Percentiles rank a stretch among this genome's conserved stretches.
Conservation (phyloP, 768 basidiomycete species). For the Galerina sulciceps region DNA sequence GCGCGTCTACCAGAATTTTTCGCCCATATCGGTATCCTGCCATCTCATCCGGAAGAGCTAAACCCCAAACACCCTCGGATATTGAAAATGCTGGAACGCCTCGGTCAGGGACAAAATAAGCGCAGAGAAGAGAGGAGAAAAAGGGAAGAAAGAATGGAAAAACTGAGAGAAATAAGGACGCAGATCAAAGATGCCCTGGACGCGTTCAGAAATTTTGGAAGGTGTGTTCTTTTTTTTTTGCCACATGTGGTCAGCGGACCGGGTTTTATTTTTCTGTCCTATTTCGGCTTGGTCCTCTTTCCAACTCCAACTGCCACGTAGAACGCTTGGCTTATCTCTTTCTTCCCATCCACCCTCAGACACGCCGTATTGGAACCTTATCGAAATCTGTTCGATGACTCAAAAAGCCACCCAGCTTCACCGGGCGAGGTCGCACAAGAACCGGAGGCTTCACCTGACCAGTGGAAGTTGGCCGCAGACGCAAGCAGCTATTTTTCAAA, state of each 20-base stretch:
- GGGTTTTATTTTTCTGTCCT: too few relatives aligned
- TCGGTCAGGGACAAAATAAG: constrained; percentile 27
- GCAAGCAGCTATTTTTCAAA: neutral
- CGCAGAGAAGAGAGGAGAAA: constrained; percentile 25
- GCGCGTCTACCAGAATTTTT: constrained; percentile 22
- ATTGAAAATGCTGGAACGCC: constrained; percentile 36
- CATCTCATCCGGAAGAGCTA: neutral
- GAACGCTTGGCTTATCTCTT: neutral
- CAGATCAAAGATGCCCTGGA: constrained; percentile 42
- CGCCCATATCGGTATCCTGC: neutral
- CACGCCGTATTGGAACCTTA: constrained; percentile 67
- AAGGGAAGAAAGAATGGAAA: constrained; percentile 35
- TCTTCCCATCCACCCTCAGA: constrained; percentile 23
- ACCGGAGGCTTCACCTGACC: neutral
- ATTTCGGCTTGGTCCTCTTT: neutral
- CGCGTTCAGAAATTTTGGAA: constrained; percentile 40
- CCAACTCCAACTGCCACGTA: neutral
- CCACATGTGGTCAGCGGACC: neutral
- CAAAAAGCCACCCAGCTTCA: too few relatives aligned
- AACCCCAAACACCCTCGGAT: neutral
- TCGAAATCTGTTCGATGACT: neutral
- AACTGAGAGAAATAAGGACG: constrained; percentile 38
- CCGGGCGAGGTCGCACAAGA: constrained; percentile 17
- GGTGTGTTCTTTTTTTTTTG: neutral
- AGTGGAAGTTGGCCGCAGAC: neutral